phyloP scores from a whole-genome alignment of 805 yeast genomes.

The Torulaspora delbrueckii region DNA sequence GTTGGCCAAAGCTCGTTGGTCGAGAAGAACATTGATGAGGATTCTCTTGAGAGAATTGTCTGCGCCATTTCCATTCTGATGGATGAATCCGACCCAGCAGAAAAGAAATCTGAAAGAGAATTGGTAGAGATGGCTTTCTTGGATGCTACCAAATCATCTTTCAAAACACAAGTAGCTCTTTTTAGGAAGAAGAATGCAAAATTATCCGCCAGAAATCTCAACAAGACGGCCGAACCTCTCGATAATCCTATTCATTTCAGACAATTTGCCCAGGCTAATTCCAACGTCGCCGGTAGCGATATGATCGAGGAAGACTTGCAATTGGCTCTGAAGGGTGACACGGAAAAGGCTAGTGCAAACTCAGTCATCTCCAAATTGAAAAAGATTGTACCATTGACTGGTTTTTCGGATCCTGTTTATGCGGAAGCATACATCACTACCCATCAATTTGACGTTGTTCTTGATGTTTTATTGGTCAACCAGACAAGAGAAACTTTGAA shows the following conservation, averaged over 20 bases:
- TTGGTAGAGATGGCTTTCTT: conserved; percentile 64
- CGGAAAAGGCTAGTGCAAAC: conserved; percentile 47
- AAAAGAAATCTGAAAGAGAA: conserved; percentile 38
- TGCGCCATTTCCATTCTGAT: conserved; percentile 73
- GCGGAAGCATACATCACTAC: conserved; percentile 95
- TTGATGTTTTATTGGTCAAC: conserved; percentile 89
- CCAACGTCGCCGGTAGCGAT: conserved; percentile 38
- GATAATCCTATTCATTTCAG: conserved; percentile 78
- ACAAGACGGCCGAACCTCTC: conserved; percentile 63
- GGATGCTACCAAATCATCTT: conserved; percentile 84
- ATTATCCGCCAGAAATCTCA: conserved; percentile 51
- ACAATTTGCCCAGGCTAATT: conserved; percentile 55
- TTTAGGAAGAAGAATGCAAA: conserved; percentile 57
- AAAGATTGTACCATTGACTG: conserved; percentile 91
- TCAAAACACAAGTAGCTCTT: conserved; percentile 58
- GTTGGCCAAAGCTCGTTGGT: conserved; percentile 73
- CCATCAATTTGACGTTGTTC: conserved; percentile 93
- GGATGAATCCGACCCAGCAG: conserved; percentile 51
- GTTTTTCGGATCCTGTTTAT: conserved; percentile 95
- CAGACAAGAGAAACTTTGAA: conserved; percentile 90
- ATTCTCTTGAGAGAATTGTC: conserved; percentile 89
- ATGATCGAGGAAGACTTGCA: conserved; percentile 55
- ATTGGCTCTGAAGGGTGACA: conserved; percentile 43
- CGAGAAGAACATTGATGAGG: conserved; percentile 83
- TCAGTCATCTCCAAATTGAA: conserved; percentile 72